Evolutionary conservation across 768 basidiomycete genomes (phyloP).

Genomic region (Suillus occidentalis): DNA sequence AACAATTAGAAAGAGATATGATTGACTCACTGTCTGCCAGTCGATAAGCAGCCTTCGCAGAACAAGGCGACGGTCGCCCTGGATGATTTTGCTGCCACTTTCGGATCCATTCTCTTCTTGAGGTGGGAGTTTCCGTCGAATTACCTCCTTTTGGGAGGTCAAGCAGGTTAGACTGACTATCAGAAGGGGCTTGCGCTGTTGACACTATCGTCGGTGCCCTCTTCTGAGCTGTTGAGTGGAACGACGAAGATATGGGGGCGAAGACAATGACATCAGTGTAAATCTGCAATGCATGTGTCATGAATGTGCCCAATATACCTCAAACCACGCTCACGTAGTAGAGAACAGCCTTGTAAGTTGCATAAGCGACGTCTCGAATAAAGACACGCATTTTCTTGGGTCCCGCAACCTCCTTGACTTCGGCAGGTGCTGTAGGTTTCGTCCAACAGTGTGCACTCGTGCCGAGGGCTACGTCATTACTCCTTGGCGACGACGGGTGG

Average conservation of each 20-base stretch:
- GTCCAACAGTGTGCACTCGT: conserved; percentile 15
- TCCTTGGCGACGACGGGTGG: conserved; percentile 43
- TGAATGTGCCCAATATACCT: background rate
- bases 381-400: conserved; percentile 54
- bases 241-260: conserved; percentile 78
- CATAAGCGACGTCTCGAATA: conserved; percentile 58
- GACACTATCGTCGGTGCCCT: conserved; percentile 10
- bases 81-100: conserved; percentile 65
- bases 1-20: background rate
- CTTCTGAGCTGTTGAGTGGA: conserved; percentile 32
- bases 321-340: conserved; percentile 62
- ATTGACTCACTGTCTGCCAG: conserved; percentile 74
- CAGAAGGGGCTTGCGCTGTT: conserved; percentile 28
- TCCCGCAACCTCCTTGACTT: conserved; percentile 31
- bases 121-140: conserved; percentile 29
- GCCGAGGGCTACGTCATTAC: conserved; percentile 19
- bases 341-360: conserved; percentile 64
- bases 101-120: conserved; percentile 69
- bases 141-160: conserved; percentile 18
- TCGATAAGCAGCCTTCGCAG: conserved; percentile 81
- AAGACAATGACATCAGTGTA: conserved; percentile 86
- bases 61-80: conserved; percentile 68
- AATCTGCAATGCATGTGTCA: conserved; percentile 43
- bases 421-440: background rate
- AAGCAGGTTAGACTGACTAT: conserved; percentile 35